phyloP scores from a whole-genome alignment of 129 eudicot genomes.

The Silybum marianum region DNA sequence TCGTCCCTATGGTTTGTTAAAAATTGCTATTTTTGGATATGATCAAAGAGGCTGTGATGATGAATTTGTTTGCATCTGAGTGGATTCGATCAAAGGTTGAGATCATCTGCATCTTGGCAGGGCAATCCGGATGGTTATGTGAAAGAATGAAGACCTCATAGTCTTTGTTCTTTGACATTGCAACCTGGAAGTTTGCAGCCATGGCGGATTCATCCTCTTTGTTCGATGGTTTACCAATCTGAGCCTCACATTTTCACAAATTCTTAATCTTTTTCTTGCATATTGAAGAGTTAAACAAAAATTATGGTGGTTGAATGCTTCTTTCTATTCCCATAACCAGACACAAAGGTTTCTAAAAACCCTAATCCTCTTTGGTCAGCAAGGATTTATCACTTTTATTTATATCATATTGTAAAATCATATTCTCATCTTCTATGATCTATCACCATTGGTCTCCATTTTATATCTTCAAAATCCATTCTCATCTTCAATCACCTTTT shows the following conservation, averaged over 20 bases:
- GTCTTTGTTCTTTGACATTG: background rate
- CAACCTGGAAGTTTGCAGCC: background rate
- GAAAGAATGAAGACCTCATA: background rate
- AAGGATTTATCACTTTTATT: too few species aligned
- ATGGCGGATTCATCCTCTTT: constrained; percentile 17
- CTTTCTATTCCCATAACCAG: too few species aligned
- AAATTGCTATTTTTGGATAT: background rate
- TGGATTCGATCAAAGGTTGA: background rate
- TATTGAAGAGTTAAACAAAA: too few species aligned
- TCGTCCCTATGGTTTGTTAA: background rate
- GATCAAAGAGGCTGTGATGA: constrained; percentile 3
- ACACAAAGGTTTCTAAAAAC: too few species aligned
- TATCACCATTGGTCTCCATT: too few species aligned
- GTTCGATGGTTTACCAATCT: constrained; percentile 7
- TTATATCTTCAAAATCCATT: too few species aligned
- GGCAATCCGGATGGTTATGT: background rate
- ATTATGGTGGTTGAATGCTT: too few species aligned
- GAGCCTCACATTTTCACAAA: background rate
- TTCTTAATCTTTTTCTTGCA: background rate
- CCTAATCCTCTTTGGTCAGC: too few species aligned
- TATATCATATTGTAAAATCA: too few species aligned
- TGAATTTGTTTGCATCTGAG: background rate
- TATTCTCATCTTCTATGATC: too few species aligned
- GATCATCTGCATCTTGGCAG: background rate
- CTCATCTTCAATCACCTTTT: too few species aligned